Evolutionary conservation across 2,329 filamentous ascomycete species (phyloP).

Genomic region (Ophiostoma triangulosporum): DNA sequence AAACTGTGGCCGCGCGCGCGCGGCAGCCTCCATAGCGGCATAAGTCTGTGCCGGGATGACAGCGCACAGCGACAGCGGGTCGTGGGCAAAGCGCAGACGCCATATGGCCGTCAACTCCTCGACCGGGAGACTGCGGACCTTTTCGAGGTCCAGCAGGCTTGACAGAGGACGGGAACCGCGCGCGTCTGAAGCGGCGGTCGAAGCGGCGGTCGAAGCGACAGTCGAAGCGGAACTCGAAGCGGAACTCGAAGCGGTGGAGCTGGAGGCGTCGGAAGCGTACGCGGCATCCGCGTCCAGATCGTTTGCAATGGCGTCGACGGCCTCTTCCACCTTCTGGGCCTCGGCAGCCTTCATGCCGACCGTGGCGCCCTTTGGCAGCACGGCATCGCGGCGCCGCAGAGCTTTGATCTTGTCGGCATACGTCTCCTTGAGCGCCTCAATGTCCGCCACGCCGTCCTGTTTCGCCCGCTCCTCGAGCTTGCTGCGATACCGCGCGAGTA

Average conservation of each 20-base stretch:
- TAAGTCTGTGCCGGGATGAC: constrained; percentile 65
- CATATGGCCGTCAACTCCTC: constrained; percentile 81
- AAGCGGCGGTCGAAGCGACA: constrained; percentile 9
- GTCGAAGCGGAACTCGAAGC: neutral
- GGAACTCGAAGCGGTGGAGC: neutral
- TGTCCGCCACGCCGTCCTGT: constrained; percentile 53
- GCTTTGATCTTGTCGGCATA: constrained; percentile 74
- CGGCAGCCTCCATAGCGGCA: constrained; percentile 53
- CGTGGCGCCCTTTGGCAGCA: constrained; percentile 21
- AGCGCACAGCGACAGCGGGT: constrained; percentile 68
- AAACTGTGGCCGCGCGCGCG: constrained; percentile 70
- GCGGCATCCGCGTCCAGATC: neutral
- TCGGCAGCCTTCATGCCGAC: neutral
- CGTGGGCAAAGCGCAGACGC: constrained; percentile 71
- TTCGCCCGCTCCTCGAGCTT: constrained; percentile 77
- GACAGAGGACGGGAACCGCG: constrained; percentile 27
- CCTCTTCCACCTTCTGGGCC: neutral
- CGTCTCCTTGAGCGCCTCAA: constrained; percentile 64
- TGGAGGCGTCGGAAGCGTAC: neutral
- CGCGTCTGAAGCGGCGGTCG: constrained; percentile 21
- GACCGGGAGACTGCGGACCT: constrained; percentile 55
- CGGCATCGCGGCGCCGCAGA: constrained; percentile 54
- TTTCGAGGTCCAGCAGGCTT: constrained; percentile 60
- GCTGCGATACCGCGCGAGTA: constrained; percentile 74
- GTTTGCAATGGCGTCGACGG: neutral